Conservation (phyloP, 2,329 filamentous ascomycete genomes). For the Sclerotinia sclerotiorum region DNA sequence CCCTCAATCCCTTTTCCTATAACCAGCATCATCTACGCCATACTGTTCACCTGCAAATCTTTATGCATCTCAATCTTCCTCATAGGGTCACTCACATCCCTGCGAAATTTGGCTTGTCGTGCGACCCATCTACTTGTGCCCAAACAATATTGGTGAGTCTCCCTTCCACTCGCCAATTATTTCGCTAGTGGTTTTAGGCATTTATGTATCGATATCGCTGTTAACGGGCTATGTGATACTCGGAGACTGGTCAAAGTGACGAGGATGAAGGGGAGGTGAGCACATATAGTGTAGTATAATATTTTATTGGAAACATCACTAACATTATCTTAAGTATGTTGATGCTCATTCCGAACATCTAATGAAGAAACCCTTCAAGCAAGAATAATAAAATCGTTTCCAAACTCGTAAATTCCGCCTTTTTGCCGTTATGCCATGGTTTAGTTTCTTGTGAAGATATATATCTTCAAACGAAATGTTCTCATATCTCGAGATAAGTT, state of each 20-base stretch:
- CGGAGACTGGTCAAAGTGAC: too few species aligned
- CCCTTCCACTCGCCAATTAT: neutral
- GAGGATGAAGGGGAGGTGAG: neutral
- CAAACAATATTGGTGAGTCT: neutral
- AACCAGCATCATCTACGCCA: neutral
- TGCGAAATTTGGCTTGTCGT: neutral
- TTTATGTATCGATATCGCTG: too few species aligned
- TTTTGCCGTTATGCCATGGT: neutral
- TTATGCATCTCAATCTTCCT: neutral
- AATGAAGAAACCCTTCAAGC: neutral
- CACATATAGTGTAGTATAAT: neutral
- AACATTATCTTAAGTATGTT: neutral
- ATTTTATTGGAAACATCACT: neutral
- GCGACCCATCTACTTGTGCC: neutral
- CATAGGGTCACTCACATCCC: neutral
- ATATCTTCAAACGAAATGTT: neutral
- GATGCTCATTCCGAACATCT: neutral
- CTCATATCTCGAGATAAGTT: neutral
- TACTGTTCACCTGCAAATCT: too few species aligned
- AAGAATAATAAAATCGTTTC: neutral
- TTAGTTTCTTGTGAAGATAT: neutral
- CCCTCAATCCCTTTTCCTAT: neutral
- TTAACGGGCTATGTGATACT: too few species aligned
- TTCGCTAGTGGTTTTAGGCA: neutral
- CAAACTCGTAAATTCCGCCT: neutral